Evolutionary conservation across 495 filamentous ascomycete genomes (phyloP).

Genomic region (Pseudomonodictys pantanalensis): DNA sequence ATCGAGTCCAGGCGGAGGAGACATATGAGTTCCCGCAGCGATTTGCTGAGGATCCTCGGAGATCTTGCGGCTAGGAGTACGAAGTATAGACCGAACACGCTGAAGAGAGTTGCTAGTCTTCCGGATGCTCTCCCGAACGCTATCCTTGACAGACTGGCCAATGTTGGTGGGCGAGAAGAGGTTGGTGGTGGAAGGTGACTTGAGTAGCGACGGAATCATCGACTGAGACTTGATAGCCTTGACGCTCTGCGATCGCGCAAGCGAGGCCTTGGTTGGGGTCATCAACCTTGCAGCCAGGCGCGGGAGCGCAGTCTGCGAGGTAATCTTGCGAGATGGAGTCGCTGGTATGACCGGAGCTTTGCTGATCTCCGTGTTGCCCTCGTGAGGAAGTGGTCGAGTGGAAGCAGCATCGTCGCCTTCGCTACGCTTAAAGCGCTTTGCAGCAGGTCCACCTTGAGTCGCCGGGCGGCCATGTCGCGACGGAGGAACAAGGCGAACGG

Average conservation of each 20-base stretch:
- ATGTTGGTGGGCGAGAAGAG: conserved; percentile 22
- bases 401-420: conserved; percentile 59
- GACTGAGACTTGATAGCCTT: conserved; percentile 54
- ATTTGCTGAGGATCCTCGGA: conserved; percentile 59
- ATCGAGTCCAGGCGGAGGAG: conserved; percentile 39
- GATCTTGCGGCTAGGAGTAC: conserved; percentile 58
- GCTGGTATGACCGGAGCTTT: conserved; percentile 37
- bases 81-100: conserved; percentile 60
- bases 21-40: conserved; percentile 59
- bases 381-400: conserved; percentile 48
- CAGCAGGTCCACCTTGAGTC: conserved; percentile 28
- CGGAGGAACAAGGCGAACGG: conserved; percentile 21
- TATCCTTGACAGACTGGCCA: conserved; percentile 15
- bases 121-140: conserved; percentile 17
- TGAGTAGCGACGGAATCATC: conserved; percentile 53
- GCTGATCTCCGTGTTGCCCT: conserved; percentile 42
- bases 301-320: conserved; percentile 35
- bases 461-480: conserved; percentile 13
- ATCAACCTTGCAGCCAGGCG: conserved; percentile 55
- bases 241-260: conserved; percentile 60
- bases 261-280: conserved; percentile 78
- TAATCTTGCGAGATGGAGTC: conserved; percentile 18
- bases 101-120: conserved; percentile 29
- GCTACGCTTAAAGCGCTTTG: conserved; percentile 66
- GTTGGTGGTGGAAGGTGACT: conserved; percentile 41